phyloP scores from a whole-genome alignment of 169 alveolate genomes.

The Plasmodium malariae region DNA sequence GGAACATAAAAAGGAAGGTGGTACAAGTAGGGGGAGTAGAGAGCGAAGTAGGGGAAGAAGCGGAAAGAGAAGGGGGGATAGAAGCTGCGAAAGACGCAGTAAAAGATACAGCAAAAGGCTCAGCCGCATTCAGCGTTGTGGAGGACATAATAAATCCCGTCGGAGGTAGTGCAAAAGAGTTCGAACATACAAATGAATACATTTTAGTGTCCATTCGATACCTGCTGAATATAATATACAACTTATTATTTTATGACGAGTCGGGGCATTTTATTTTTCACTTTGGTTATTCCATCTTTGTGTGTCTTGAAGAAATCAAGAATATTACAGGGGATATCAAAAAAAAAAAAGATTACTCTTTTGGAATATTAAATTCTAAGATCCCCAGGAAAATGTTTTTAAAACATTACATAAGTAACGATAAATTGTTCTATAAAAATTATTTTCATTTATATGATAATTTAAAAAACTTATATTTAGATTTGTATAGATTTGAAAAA shows the following conservation, averaged over 20 bases:
- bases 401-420: constrained; percentile 64
- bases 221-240: constrained; percentile 43
- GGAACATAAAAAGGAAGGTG: background rate
- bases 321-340: constrained; percentile 70
- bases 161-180: background rate
- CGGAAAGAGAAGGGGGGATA: background rate
- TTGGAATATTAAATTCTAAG: constrained; percentile 42
- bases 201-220: constrained; percentile 60
- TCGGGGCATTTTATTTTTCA: constrained; percentile 65
- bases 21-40: background rate
- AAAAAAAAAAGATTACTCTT: constrained; percentile 70
- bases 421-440: constrained; percentile 45
- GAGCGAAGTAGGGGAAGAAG: background rate
- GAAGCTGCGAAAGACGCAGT: too few species aligned
- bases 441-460: constrained; percentile 51
- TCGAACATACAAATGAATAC: constrained; percentile 34
- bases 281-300: constrained; percentile 72
- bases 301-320: constrained; percentile 68
- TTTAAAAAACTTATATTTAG: constrained; percentile 37
- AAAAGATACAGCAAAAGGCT: too few species aligned
- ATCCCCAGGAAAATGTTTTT: constrained; percentile 4
- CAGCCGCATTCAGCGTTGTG: background rate
- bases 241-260: constrained; percentile 65
- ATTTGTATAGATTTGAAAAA: constrained; percentile 68
- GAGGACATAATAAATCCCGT: background rate